These are phyloP conservation scores for Solanum paucissectum DNA, from an alignment of 257 asterid species.

Conservation along the genomic window DNA sequence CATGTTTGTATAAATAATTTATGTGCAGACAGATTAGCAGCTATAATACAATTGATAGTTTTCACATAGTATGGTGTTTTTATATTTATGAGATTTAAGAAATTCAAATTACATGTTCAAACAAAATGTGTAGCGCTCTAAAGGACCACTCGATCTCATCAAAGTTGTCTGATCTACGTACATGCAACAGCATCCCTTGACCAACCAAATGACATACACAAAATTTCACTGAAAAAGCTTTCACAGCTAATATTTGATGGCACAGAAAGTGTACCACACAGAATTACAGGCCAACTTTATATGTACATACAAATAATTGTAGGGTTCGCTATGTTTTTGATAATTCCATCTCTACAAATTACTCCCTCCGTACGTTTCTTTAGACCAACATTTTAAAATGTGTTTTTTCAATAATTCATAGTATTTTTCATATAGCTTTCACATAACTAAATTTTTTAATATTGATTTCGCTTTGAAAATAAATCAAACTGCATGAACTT, in stretches of 20 bases:
- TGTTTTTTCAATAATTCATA: too few relatives aligned
- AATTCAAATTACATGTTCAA: background rate
- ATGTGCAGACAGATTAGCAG: background rate
- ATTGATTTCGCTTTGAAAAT: background rate
- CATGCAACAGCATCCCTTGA: background rate
- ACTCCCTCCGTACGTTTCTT: background rate
- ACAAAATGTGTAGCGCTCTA: background rate
- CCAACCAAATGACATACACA: background rate
- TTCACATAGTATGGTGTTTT: background rate
- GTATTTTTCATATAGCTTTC: too few relatives aligned
- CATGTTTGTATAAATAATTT: background rate
- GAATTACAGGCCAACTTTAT: background rate
- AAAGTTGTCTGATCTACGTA: background rate
- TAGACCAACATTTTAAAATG: too few relatives aligned
- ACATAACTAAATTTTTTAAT: too few relatives aligned
- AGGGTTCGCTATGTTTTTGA: background rate
- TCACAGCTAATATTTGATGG: background rate
- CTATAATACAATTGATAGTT: background rate
- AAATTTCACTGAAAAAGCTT: background rate
- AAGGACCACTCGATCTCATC: background rate
- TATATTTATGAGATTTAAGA: background rate
- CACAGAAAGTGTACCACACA: background rate
- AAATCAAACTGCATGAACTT: background rate
- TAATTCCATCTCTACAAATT: background rate
- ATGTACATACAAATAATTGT: background rate